Percentiles rank a stretch among this genome's conserved stretches.
These are phyloP conservation scores for Phycomyces nitens DNA, from an alignment of 192 early-diverging fungal species.

Conservation along the genomic window DNA sequence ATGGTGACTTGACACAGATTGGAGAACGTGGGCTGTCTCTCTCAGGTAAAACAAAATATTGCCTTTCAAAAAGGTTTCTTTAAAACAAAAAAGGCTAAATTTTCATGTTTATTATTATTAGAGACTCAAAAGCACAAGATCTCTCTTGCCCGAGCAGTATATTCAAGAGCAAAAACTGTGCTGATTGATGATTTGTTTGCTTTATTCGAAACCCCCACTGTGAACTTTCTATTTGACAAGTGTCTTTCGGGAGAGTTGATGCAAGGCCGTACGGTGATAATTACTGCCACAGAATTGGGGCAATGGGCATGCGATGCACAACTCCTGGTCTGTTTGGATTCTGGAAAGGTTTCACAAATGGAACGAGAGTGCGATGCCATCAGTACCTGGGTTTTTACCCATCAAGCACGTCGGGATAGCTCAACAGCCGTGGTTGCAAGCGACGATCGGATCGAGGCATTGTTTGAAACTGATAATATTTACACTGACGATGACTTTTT, in stretches of 20 bases:
- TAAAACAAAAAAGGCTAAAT: too few relatives aligned
- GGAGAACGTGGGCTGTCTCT: conserved; percentile 65
- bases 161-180: conserved; percentile 64
- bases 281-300: conserved; percentile 74
- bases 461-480: conserved; percentile 1
- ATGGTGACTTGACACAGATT: conserved; percentile 67
- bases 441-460: conserved; percentile 3
- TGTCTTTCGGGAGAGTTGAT: conserved; percentile 61
- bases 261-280: conserved; percentile 69
- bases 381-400: background rate
- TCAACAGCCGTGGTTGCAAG: background rate
- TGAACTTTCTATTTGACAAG: conserved; percentile 45
- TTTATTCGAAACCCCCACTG: conserved; percentile 49
- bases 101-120: background rate
- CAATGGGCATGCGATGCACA: conserved; percentile 51
- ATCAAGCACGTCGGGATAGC: background rate
- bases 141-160: conserved; percentile 76
- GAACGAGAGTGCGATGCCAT: background rate
- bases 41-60: conserved; percentile 48
- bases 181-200: conserved; percentile 81
- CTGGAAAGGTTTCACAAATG: conserved; percentile 29
- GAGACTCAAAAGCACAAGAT: conserved; percentile 72
- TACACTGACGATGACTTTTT: conserved; percentile 16
- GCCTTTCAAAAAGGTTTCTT: too few relatives aligned
- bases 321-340: conserved; percentile 46